A percentile compares a stretch with the other conserved stretches of the same genome.
Conservation (phyloP, 108 stramenopile genomes). For the Cylindrotheca fusiformis region DNA sequence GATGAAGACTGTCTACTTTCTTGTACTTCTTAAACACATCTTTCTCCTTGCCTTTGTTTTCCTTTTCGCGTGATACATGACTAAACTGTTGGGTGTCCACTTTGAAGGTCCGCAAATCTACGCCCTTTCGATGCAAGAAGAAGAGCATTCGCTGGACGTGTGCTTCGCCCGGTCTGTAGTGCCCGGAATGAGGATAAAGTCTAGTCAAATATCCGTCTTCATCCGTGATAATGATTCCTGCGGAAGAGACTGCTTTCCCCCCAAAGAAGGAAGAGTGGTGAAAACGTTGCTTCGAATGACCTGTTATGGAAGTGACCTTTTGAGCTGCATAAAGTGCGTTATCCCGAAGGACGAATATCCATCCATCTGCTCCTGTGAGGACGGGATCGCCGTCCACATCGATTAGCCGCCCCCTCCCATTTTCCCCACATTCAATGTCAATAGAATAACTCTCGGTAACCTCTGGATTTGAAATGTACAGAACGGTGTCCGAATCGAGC, state of each 20-base stretch:
- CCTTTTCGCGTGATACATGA: constrained; percentile 73
- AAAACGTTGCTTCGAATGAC: constrained; percentile 73
- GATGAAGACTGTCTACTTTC: constrained; percentile 72
- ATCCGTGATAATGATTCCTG: constrained; percentile 89
- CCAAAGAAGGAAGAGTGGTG: constrained; percentile 93
- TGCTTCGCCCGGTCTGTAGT: constrained; percentile 86
- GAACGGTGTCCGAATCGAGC: constrained; percentile 81
- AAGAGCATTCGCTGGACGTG: constrained; percentile 87
- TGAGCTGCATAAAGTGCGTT: constrained; percentile 77
- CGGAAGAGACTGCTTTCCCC: constrained; percentile 86
- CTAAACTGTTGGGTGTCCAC: constrained; percentile 90
- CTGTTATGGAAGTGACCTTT: constrained; percentile 71
- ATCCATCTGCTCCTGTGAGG: constrained; percentile 76
- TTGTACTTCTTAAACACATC: constrained; percentile 51
- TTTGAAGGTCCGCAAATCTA: constrained; percentile 72
- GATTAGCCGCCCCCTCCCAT: constrained; percentile 48
- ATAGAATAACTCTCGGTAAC: constrained; percentile 59
- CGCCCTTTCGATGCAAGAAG: constrained; percentile 69
- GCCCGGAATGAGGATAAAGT: constrained; percentile 92
- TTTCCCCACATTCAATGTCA: constrained; percentile 45
- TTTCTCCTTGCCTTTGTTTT: constrained; percentile 22
- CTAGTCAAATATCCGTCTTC: constrained; percentile 69
- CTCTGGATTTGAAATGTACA: constrained; percentile 67
- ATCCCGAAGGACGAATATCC: constrained; percentile 91
- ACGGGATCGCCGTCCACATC: constrained; percentile 59